These are phyloP conservation scores for Fusarium abutilonis DNA, from an alignment of 2,329 filamentous ascomycete genomes.

Conservation along the genomic window DNA sequence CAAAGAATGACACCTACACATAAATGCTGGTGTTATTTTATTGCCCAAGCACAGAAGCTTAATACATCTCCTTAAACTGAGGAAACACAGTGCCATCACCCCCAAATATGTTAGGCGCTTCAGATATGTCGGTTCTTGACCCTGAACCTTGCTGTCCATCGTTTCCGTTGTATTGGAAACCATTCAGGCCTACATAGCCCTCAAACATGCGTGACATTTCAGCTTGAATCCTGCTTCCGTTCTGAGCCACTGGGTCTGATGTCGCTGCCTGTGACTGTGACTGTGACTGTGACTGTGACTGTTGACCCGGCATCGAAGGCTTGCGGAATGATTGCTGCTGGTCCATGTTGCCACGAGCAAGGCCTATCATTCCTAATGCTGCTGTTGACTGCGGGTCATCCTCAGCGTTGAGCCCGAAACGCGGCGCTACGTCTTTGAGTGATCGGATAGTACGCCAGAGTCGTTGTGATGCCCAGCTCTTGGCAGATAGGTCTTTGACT, in stretches of 20 bases:
- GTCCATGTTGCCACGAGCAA: constrained; percentile 56
- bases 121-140: constrained; percentile 41
- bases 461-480: constrained; percentile 76
- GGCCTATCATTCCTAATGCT: constrained; percentile 65
- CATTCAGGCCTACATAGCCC: constrained; percentile 51
- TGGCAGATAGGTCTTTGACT: constrained; percentile 75
- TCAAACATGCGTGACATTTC: constrained; percentile 63
- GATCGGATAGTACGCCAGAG: constrained; percentile 78
- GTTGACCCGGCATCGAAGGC: constrained; percentile 43
- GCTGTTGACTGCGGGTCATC: constrained; percentile 63
- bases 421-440: constrained; percentile 76
- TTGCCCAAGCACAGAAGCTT: background rate
- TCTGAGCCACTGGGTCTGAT: constrained; percentile 48
- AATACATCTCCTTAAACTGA: constrained; percentile 54
- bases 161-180: constrained; percentile 47
- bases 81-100: constrained; percentile 50
- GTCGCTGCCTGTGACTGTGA: constrained; percentile 29
- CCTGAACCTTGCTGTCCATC: constrained; percentile 43
- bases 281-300: constrained; percentile 23
- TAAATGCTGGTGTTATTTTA: background rate
- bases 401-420: constrained; percentile 66
- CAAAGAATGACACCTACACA: constrained; percentile 14
- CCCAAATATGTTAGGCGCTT: constrained; percentile 40
- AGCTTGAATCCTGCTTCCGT: constrained; percentile 61
- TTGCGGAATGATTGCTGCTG: constrained; percentile 45